A percentile compares a stretch with the other conserved stretches of the same genome.
Conservation (phyloP, 768 basidiomycete genomes). For the Asterophora lycoperdoides region DNA sequence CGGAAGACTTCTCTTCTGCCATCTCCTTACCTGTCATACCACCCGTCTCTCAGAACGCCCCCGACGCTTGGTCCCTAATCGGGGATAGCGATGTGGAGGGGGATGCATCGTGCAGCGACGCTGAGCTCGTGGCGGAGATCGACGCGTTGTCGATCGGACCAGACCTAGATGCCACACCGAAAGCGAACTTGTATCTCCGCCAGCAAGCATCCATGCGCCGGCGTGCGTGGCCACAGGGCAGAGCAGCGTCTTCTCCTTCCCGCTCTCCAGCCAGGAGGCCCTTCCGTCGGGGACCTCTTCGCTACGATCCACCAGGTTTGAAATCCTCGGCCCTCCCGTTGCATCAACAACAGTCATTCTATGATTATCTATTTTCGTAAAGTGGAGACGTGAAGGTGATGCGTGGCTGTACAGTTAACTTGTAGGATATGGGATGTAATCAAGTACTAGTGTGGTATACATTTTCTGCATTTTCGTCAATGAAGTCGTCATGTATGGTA, state of each 20-base stretch:
- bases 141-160: constrained; percentile 28
- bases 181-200: constrained; percentile 30
- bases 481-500: constrained; percentile 6
- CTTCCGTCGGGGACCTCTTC: constrained; percentile 23
- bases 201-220: constrained; percentile 29
- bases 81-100: constrained; percentile 28
- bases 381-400: not conserved
- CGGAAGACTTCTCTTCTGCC: constrained; percentile 13
- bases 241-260: constrained; percentile 49
- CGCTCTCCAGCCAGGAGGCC: constrained; percentile 43
- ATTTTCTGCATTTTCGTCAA: not conserved
- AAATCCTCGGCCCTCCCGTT: constrained; percentile 2
- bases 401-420: not conserved
- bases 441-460: constrained; percentile 1
- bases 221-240: constrained; percentile 24
- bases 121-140: constrained; percentile 28
- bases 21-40: constrained; percentile 4
- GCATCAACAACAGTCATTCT: constrained; percentile 28
- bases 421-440: constrained; percentile 1
- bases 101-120: constrained; percentile 25
- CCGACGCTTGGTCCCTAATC: constrained; percentile 36
- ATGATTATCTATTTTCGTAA: constrained; percentile 43
- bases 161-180: constrained; percentile 9
- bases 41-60: constrained; percentile 3
- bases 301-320: constrained; percentile 6